phyloP scores from a whole-genome alignment of 2,329 filamentous ascomycete genomes.

The Calonectria pseudoreteaudii region DNA sequence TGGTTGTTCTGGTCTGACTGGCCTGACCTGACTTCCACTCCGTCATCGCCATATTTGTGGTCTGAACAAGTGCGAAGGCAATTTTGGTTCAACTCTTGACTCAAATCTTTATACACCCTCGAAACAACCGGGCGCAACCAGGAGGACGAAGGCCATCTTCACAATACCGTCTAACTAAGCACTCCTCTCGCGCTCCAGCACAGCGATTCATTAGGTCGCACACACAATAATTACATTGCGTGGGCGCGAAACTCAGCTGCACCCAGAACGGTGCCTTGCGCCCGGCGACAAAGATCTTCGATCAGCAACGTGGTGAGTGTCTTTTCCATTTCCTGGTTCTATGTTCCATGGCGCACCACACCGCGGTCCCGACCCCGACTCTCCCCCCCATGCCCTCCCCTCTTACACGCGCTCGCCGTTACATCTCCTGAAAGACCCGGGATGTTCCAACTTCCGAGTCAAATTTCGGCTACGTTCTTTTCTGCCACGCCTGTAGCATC shows the following conservation, averaged over 20 bases:
- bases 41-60: neutral
- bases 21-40: constrained; percentile 18
- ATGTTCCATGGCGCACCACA: constrained; percentile 4
- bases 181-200: neutral
- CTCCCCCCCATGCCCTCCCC: neutral
- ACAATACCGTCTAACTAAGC: neutral
- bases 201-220: neutral
- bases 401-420: constrained; percentile 9
- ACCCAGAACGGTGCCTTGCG: neutral
- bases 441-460: neutral
- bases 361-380: constrained; percentile 3
- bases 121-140: neutral
- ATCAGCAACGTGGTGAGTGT: constrained; percentile 18
- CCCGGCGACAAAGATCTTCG: neutral
- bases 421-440: constrained; percentile 3
- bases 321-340: neutral
- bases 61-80: neutral
- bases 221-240: neutral
- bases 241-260: neutral
- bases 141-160: neutral
- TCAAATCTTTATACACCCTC: neutral
- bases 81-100: neutral
- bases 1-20: neutral
- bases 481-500: constrained; percentile 1
- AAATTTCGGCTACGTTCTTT: constrained; percentile 10